phyloP scores from a whole-genome alignment of 179 eudicot genomes.

The Corrigiola litoralis region DNA sequence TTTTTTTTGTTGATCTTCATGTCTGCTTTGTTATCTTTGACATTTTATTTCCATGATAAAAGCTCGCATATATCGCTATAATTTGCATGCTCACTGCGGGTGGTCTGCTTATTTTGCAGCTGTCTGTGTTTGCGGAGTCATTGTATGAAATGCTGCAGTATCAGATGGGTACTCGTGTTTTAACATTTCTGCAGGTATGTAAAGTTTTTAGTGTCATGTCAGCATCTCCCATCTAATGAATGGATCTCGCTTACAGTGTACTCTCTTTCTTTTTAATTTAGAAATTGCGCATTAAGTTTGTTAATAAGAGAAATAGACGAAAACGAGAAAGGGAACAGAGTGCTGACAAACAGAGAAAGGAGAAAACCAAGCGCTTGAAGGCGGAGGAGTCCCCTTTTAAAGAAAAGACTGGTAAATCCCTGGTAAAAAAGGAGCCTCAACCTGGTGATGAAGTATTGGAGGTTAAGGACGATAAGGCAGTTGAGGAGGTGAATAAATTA shows the following conservation, averaged over 20 bases:
- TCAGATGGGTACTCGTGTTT: constrained; percentile 75
- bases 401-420: constrained; percentile 37
- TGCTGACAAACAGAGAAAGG: constrained; percentile 40
- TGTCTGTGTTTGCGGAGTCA: constrained; percentile 89
- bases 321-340: constrained; percentile 74
- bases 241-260: neutral
- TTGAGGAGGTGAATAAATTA: constrained; percentile 6
- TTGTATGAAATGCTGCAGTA: constrained; percentile 93
- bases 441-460: constrained; percentile 29
- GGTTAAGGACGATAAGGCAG: constrained; percentile 31
- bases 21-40: neutral
- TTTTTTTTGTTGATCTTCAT: neutral
- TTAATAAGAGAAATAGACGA: constrained; percentile 56
- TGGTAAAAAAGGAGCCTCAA: constrained; percentile 33
- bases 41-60: neutral
- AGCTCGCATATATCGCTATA: neutral
- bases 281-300: constrained; percentile 75
- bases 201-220: neutral
- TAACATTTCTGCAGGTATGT: constrained; percentile 78
- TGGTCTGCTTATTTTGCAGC: constrained; percentile 36
- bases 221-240: constrained; percentile 2
- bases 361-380: constrained; percentile 57
- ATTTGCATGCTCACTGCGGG: neutral
- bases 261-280: constrained; percentile 18
- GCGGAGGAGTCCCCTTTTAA: constrained; percentile 32